Base-by-base conservation (phyloP, 139 green algal genomes). In the Closterium sp. region DNA sequence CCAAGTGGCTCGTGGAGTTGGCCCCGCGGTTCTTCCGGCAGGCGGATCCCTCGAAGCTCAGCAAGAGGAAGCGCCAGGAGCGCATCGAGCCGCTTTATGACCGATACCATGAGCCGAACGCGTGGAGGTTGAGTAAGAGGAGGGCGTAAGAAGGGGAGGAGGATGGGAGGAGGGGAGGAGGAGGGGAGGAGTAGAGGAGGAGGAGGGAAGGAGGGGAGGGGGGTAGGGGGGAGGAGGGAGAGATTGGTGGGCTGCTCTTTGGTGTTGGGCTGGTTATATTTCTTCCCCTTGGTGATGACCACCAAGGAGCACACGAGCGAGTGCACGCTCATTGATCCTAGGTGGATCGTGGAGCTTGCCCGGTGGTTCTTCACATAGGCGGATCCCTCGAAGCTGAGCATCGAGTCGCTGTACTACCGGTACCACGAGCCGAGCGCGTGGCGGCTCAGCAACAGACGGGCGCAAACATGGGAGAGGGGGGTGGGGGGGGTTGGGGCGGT, bases 21-120 rank as follows among this genome's bases (percentile, higher is more conserved):
- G 98, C 98, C 33, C 98, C 98, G 16, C 93, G 97, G 36, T 99
- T 99, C 96, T 99, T 99, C 97, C 97, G 96, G 90, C 35, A 95
- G 16, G 97, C 97, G 9, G 98, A 99, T 94, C 93, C 97, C 3
- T 94, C 97, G 92, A 98, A 97, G 94, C 95, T 99, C 43, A 97
- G 94, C 28, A 95, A 97, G 19, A 94, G 98, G 87, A 99, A 99
- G 96, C 94, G 96, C 36, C 95, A 95, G 89, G 98, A 99, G 96
- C 96, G 96, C 86, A 97, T 99, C 85, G 98, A 99, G 96, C 98
- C 98, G 33, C 94, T 99, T 90, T 98, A 98, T 93, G 98, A 99
- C 91, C 91, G 94, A 35, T 98, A 98, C 95, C 95, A 97, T 87
- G 97, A 99, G 92, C 98, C 97, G 30, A 96, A 91, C 84, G 87